phyloP scores from a whole-genome alignment of 305 asterid genomes.

The Monarda citriodora region DNA sequence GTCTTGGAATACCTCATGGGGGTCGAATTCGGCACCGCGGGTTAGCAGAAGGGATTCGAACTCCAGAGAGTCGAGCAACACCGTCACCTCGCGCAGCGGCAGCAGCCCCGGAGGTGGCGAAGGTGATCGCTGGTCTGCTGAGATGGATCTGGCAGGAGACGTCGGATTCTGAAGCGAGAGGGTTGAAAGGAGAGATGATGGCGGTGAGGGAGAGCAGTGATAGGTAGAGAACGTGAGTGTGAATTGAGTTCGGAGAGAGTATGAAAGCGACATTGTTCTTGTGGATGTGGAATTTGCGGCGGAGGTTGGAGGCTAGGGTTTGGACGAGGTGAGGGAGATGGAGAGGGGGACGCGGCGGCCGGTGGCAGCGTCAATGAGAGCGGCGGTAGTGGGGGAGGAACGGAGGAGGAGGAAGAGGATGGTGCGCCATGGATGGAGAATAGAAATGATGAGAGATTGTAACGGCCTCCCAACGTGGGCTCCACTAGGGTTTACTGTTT shows the following conservation, averaged over 20 bases:
- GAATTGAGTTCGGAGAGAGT: slow-evolving; percentile 50
- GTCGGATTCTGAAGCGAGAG: slow-evolving; percentile 50
- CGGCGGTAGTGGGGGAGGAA: slow-evolving; percentile 41
- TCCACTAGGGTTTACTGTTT: too few species aligned
- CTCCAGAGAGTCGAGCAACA: slow-evolving; percentile 47
- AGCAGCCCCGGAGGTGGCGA: slow-evolving; percentile 43
- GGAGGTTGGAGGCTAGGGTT: slow-evolving; percentile 45
- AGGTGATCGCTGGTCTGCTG: slow-evolving; percentile 47
- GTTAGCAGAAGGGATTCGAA: slow-evolving; percentile 37
- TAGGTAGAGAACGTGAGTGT: slow-evolving; percentile 55
- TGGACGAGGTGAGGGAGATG: slow-evolving; percentile 37
- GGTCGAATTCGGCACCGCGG: background rate
- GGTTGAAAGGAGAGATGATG: slow-evolving; percentile 64
- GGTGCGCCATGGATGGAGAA: too few species aligned
- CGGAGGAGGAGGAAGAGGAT: slow-evolving; percentile 46
- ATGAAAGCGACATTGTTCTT: slow-evolving; percentile 52
- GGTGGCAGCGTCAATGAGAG: slow-evolving; percentile 63
- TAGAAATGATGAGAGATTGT: too few species aligned
- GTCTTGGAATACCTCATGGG: slow-evolving; percentile 23
- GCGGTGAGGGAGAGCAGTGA: slow-evolving; percentile 61
- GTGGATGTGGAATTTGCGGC: slow-evolving; percentile 31
- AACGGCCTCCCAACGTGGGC: too few species aligned
- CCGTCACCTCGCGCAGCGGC: slow-evolving; percentile 20
- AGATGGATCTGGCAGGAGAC: slow-evolving; percentile 43
- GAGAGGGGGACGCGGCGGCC: slow-evolving; percentile 44